phyloP scores from a whole-genome alignment of 176 grass and related monocot species.

The Phoenix dactylifera region DNA sequence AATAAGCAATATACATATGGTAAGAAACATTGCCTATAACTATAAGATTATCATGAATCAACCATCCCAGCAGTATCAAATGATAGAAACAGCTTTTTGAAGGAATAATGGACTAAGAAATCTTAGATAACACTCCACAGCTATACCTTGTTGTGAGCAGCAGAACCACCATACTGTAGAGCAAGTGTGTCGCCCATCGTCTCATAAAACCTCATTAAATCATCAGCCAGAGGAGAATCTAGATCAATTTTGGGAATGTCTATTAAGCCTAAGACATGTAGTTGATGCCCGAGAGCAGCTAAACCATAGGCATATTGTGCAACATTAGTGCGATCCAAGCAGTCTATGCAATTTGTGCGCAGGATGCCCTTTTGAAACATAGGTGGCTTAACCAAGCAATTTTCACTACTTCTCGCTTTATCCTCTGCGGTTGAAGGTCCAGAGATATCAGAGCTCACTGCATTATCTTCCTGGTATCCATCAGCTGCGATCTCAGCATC shows the following conservation, averaged over 20 bases:
- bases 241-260: slow-evolving; percentile 55
- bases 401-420: slow-evolving; percentile 33
- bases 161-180: slow-evolving; percentile 76
- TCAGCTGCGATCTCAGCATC: slow-evolving; percentile 35
- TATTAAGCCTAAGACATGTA: slow-evolving; percentile 46
- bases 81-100: no score
- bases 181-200: slow-evolving; percentile 87
- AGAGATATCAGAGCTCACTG: slow-evolving; percentile 47
- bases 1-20: no score
- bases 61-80: no score
- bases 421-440: slow-evolving; percentile 45
- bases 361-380: slow-evolving; percentile 76
- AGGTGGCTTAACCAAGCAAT: slow-evolving; percentile 27
- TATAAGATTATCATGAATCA: no score
- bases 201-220: slow-evolving; percentile 85
- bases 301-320: slow-evolving; percentile 89
- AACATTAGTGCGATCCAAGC: slow-evolving; percentile 95
- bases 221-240: slow-evolving; percentile 58
- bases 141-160: slow-evolving; percentile 95
- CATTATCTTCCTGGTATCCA: slow-evolving; percentile 61
- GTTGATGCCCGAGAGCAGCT: slow-evolving; percentile 79
- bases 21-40: no score
- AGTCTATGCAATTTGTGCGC: slow-evolving; percentile 92
- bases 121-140: neutral
- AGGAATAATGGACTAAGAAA: neutral